Percentiles rank a stretch among this genome's conserved stretches.
Evolutionary conservation across 73 alveolate genomes (phyloP).

Genomic region (Paramecium sexaurelia): DNA sequence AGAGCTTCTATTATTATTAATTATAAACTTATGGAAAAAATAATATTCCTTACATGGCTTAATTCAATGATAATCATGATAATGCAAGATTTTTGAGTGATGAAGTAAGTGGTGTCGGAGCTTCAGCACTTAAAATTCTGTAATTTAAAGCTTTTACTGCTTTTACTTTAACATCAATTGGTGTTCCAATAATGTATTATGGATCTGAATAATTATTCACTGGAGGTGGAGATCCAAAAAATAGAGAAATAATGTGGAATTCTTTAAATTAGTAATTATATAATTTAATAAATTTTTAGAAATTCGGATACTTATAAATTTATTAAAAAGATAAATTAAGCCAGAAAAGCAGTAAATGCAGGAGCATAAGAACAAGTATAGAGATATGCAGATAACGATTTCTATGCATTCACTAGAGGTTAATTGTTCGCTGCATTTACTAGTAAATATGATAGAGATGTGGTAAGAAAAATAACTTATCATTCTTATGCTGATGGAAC

Average conservation of each 20-base stretch:
- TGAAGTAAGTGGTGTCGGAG: neutral
- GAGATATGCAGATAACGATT: slow-evolving; percentile 56
- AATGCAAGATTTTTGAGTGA: slow-evolving; percentile 89
- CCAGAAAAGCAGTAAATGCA: slow-evolving; percentile 41
- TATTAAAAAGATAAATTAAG: neutral
- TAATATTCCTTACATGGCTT: slow-evolving; percentile 67
- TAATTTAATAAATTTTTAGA: neutral
- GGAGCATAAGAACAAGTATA: slow-evolving; percentile 32
- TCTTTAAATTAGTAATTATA: neutral
- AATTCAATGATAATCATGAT: slow-evolving; percentile 93
- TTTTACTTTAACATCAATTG: slow-evolving; percentile 82
- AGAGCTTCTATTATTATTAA: slow-evolving; percentile 1
- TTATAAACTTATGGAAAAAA: slow-evolving; percentile 15
- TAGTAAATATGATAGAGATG: slow-evolving; percentile 48
- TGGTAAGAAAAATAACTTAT: neutral
- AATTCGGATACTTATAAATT: slow-evolving; percentile 16
- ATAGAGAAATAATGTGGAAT: slow-evolving; percentile 91
- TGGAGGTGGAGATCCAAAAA: slow-evolving; percentile 95
- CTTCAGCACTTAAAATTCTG: slow-evolving; percentile 2
- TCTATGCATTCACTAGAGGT: slow-evolving; percentile 56
- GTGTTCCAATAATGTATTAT: slow-evolving; percentile 96
- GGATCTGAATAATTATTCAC: slow-evolving; percentile 94
- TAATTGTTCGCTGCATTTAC: slow-evolving; percentile 39
- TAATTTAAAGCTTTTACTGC: slow-evolving; percentile 84
- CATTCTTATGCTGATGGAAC: slow-evolving; percentile 60